Evolutionary conservation across 2,329 filamentous ascomycete genomes (phyloP).

Genomic region (Colletotrichum australisinense): DNA sequence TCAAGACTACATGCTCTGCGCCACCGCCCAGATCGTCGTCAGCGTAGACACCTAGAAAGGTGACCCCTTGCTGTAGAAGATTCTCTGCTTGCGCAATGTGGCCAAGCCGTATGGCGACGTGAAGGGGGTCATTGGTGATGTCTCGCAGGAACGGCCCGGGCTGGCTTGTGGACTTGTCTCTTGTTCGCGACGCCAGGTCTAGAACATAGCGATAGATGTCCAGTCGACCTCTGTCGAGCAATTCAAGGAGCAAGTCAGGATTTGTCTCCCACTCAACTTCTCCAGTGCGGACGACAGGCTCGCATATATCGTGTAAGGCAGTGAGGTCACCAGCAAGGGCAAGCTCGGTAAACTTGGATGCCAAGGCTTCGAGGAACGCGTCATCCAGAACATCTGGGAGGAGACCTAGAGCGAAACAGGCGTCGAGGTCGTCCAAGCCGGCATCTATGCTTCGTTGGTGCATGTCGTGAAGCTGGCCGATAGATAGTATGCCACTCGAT

Average conservation of each 20-base stretch:
- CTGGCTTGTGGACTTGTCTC: constrained; percentile 15
- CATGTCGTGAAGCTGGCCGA: constrained; percentile 43
- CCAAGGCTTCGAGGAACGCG: constrained; percentile 38
- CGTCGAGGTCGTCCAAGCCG: constrained; percentile 43
- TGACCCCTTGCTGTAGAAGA: constrained; percentile 36
- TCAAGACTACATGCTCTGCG: constrained; percentile 35
- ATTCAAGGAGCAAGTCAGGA: constrained; percentile 38
- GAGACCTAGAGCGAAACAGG: constrained; percentile 42
- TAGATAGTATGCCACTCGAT: constrained; percentile 29
- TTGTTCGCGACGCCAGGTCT: constrained; percentile 42
- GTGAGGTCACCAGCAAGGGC: constrained; percentile 40
- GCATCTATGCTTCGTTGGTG: constrained; percentile 40
- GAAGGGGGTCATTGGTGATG: constrained; percentile 43
- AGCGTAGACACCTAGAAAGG: constrained; percentile 37
- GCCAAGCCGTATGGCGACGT: constrained; percentile 43
- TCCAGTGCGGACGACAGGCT: constrained; percentile 42
- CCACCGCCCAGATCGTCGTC: background rate
- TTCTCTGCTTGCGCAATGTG: constrained; percentile 36
- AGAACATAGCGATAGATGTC: constrained; percentile 44
- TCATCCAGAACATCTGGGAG: constrained; percentile 36
- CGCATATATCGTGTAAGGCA: constrained; percentile 41
- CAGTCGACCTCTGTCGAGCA: constrained; percentile 40
- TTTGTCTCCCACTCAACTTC: constrained; percentile 42
- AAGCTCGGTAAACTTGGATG: constrained; percentile 38
- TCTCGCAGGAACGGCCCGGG: constrained; percentile 34